Percentiles rank a stretch among this genome's conserved stretches.
Conservation (phyloP, 2,329 filamentous ascomycete genomes). For the Emergomyces pasteurianus region DNA sequence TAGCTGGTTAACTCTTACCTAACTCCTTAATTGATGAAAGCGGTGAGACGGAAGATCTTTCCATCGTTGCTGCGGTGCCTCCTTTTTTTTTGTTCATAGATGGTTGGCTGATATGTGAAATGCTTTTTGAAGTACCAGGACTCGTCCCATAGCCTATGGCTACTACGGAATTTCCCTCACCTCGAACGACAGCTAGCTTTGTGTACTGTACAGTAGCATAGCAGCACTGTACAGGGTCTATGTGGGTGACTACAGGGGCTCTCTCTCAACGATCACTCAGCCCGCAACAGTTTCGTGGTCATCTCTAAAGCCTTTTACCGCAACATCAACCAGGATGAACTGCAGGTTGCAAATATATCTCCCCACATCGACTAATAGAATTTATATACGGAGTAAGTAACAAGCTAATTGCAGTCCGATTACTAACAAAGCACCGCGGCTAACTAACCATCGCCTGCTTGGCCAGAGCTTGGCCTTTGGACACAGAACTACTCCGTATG, state of each 20-base stretch:
- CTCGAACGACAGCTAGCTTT: no score
- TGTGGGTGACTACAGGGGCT: no score
- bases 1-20: no score
- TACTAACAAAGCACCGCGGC: not conserved
- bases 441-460: not conserved
- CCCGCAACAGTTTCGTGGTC: not conserved
- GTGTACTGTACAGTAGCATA: no score
- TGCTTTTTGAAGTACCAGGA: no score
- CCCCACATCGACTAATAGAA: not conserved
- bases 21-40: not conserved
- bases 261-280: no score
- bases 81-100: no score
- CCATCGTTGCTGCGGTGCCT: no score
- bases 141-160: not conserved
- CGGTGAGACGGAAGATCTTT: not conserved
- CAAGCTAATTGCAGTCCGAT: not conserved
- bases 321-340: not conserved
- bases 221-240: no score
- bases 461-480: not conserved
- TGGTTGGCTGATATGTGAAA: no score
- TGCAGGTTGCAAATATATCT: not conserved
- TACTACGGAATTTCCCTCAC: no score
- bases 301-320: not conserved
- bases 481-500: not conserved
- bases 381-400: not conserved